Base-by-base conservation (phyloP, 345 rosid genomes). In the Jatropha curcas region DNA sequence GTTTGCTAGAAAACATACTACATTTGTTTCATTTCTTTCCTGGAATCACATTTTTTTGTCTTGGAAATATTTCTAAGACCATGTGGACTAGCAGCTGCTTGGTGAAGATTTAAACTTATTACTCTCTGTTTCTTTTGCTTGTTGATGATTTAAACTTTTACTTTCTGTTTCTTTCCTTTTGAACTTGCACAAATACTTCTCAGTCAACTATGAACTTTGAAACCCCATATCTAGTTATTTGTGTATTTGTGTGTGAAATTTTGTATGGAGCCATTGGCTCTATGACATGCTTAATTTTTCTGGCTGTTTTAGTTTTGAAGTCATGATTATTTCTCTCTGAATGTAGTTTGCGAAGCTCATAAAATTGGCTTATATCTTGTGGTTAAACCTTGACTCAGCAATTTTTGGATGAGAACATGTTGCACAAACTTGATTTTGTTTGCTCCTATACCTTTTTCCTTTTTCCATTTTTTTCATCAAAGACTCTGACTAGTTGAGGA, bases 371-470 rank as follows among this genome's bases (percentile, higher is more conserved):
- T 67, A 25, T 50, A 48, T 9, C 45, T 50, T 20, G 35, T 11
- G 14, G 13, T 43, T 28, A 7, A n/a, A 22, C 16, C 74, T 31
- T 58, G 30, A 41, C 31, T 19, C 14, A 33, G 30, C 13, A 43
- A 33, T 72, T 72, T n/a, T 19, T n/a, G 53, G 52, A 48, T 35
- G 62, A 31, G 45, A 33, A 67, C 24, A 53, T 33, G 63, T 28
- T 56, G 46, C 4, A 33, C 48, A 65, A 56, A 25, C 24, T 45
- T 17, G 19, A 37, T 56, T 9, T 69, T 37, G 25, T 45, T 37
- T 20, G 50, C 11, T 37, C 25, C 31, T 34, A 2, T 39, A n/a
- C n/a, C n/a, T 43, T 16, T 31, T 31, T 34, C 22, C 5, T 48
- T 72, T 25, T 53, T 24, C 53, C 22, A 46, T 50, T 51, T 52